Evolutionary conservation across 179 eudicot species (phyloP), one percentile per base, ranked within the genome.

Genomic region (Carnegiea gigantea): DNA sequence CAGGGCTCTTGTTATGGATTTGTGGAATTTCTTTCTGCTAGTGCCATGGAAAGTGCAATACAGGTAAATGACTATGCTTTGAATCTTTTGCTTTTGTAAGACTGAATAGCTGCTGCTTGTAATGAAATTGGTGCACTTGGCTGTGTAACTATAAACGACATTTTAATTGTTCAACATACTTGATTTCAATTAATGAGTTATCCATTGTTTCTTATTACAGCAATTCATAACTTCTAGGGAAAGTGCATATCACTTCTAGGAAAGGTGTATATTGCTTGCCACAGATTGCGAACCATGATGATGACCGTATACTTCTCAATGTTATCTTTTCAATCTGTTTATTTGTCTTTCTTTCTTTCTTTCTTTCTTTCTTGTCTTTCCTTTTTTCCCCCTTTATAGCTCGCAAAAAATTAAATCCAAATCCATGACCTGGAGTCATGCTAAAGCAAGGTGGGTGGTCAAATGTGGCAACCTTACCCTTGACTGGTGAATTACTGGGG

Each of bases 1-100:
- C 92, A 85, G 75, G 91, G 92, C 62, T 89, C 83, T 51, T 88
- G 93, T 82, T 92, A 83, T 83, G 95, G 95, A 70, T 90, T 92
- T 81, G 95, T 92, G 64, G 91, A 90, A 82, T 92, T 90, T 83
- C 85, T 87, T 70, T 79, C 87, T 21, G 65, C 85, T 77, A 78
- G 70, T 51, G 83, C 92, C 33, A 84, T 89, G 92, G 84, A 84
- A 75, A 84, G 40, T 78, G 93, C 95, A 44, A 86, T 90, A 20
- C 77, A 87, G 92, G 93, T 91, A 84, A 57, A 49, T 28, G 14
- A 2, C 48, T 81, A 44, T 71, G 38, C 30, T 75, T 64, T 18
- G 46, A 75, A 14, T 9, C 17, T 13, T 26, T 17, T 76, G 3
- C 46, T 57, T 75, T 49, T 21, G 43, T 51, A 5, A 75, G 64